phyloP scores from a whole-genome alignment of 495 filamentous ascomycete genomes.

The Penicillium angulare region DNA sequence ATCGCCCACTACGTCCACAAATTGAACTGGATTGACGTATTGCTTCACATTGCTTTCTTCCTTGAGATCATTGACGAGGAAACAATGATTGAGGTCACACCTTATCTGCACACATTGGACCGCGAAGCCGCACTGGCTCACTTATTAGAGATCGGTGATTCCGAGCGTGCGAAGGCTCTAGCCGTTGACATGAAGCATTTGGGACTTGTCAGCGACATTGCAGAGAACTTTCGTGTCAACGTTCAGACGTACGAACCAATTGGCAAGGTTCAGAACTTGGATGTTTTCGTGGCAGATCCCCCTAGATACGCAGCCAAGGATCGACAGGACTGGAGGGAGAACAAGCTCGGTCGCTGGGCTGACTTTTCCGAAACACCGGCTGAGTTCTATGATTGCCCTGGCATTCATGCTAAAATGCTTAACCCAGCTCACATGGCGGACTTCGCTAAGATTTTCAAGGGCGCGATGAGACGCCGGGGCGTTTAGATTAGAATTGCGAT shows the following conservation, averaged over 20 bases:
- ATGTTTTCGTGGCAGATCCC: conserved; percentile 50
- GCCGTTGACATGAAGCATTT: no score
- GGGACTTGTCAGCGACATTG: no score
- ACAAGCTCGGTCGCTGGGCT: conserved; percentile 42
- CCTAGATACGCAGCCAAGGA: conserved; percentile 37
- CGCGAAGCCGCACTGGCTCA: conserved; percentile 23
- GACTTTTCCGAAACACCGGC: conserved; percentile 32
- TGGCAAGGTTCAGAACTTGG: conserved; percentile 40
- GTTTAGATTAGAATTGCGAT: no score
- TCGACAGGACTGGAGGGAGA: conserved; percentile 42
- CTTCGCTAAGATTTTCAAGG: no score
- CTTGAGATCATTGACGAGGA: conserved; percentile 42
- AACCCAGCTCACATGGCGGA: no score
- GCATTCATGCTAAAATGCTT: no score
- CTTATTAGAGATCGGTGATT: no score
- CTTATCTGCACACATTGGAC: conserved; percentile 2
- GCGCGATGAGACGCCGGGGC: no score
- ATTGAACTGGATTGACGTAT: conserved; percentile 42
- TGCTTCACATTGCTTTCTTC: conserved; percentile 51
- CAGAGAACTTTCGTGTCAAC: no score
- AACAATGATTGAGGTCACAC: no score
- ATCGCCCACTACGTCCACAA: conserved; percentile 51
- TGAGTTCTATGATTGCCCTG: conserved; percentile 12
- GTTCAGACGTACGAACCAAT: conserved; percentile 52
- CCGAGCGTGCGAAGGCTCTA: no score